These are phyloP conservation scores for Kodamaea laetipori DNA, from an alignment of 805 yeast species.

Conservation along the genomic window DNA sequence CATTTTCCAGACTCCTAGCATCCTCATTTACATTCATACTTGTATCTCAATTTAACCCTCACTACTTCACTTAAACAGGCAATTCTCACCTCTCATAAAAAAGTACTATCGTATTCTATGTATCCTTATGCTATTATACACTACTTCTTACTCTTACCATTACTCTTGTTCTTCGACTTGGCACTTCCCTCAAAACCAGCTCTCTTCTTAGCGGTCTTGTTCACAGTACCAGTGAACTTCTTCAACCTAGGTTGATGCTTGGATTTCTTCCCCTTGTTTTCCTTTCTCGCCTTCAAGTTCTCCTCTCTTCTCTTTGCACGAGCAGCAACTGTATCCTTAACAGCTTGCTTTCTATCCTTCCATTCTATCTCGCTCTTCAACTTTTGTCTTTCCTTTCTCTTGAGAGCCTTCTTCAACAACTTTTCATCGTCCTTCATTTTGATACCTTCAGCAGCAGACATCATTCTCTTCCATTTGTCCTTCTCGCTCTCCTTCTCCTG, in stretches of 20 bases:
- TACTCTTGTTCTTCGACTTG: conserved; percentile 35
- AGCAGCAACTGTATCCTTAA: conserved; percentile 70
- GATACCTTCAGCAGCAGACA: conserved; percentile 84
- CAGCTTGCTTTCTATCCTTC: conserved; percentile 84
- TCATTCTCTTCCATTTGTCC: conserved; percentile 80
- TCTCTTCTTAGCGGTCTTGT: conserved; percentile 52
- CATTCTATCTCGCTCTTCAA: conserved; percentile 88
- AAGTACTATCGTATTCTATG: neutral
- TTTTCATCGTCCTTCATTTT: conserved; percentile 90
- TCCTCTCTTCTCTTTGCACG: conserved; percentile 89
- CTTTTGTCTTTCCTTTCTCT: conserved; percentile 79
- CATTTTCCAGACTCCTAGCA: too few relatives aligned
- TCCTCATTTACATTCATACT: too few relatives aligned
- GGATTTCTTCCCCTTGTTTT: conserved; percentile 78
- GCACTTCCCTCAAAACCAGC: conserved; percentile 93
- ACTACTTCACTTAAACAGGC: too few relatives aligned
- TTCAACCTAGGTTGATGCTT: conserved; percentile 72
- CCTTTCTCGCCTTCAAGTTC: conserved; percentile 81
- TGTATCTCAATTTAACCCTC: too few relatives aligned
- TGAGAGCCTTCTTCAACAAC: conserved; percentile 80
- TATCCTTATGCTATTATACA: neutral
- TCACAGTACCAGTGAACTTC: conserved; percentile 59
- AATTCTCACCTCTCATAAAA: neutral
- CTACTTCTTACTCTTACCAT: conserved; percentile 6
- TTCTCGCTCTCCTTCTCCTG: conserved; percentile 66